Evolutionary conservation across 2,329 filamentous ascomycete genomes (phyloP), one percentile per base, ranked within the genome.

Genomic region (Chaetomium sp.): DNA sequence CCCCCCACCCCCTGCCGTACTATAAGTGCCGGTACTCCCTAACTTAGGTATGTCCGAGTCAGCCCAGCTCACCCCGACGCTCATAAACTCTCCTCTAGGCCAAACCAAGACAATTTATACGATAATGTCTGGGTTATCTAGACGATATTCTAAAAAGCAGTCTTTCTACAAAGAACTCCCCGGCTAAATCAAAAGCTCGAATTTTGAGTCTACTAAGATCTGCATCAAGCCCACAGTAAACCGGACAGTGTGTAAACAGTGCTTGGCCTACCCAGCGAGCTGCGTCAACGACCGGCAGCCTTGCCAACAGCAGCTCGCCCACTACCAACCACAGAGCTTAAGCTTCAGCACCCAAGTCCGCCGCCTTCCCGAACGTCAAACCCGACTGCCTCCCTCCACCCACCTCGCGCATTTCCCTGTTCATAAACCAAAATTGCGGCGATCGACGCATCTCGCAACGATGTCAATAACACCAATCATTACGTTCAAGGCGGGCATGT

Each of bases 401-500:
- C 13, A 13, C 13, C 10, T 60, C 27, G 4, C 33, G 10, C 0
- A 55, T 51, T 60, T 21, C 23, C 12, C n/a, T 12, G 4, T 31
- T 29, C n/a, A 4, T 33, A 53, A 53, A 31, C 38, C 8, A 35
- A 13, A 57, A 27, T 31, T 29, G 31, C 60, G 12, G 6, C 19
- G 13, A 16, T 16, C n/a, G 23, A n/a, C 59, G 33, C 45, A 63
- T 59, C 25, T 42, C 25, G 31, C 64, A 35, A 64, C 56, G 19
- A 97, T 97, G 93, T 92, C 93, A 68, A 88, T 92, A 78, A 78
- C 84, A 71, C 93, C 94, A 35, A 85, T 97, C 75, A 93, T 98
- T 76, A 96, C 93, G 19, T 98, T 98, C 85, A 97, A 97, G 84
- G 94, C 94, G 69, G 94, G 94, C 78, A 87, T 86, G 77, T 98